Conservation (phyloP, 139 green algal genomes). For the Picochlorum sp. region DNA sequence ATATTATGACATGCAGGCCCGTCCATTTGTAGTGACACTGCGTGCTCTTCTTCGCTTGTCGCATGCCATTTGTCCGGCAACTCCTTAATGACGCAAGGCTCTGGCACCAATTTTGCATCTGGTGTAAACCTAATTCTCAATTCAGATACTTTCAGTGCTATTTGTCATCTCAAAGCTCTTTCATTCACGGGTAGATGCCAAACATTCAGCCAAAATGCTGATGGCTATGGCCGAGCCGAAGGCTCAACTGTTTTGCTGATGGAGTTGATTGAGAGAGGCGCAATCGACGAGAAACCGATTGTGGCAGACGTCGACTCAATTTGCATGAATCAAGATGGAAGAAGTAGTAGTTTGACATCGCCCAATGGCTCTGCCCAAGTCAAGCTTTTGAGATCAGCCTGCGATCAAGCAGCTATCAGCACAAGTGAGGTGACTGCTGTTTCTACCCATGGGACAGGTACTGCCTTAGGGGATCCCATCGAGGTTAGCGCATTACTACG, state of each 20-base stretch:
- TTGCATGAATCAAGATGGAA: constrained; percentile 82
- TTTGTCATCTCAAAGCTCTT: constrained; percentile 41
- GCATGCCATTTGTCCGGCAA: constrained; percentile 24
- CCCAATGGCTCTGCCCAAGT: constrained; percentile 66
- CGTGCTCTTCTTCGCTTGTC: constrained; percentile 50
- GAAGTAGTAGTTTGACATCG: constrained; percentile 72
- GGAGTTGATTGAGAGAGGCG: neutral
- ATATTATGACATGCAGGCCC: constrained; percentile 24
- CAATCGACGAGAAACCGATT: neutral
- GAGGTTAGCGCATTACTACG: constrained; percentile 23
- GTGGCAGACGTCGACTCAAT: constrained; percentile 36
- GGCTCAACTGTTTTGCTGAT: constrained; percentile 18
- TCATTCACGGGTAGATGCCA: constrained; percentile 40
- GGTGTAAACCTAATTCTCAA: constrained; percentile 35
- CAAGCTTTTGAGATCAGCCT: constrained; percentile 36
- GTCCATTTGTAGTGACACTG: constrained; percentile 45
- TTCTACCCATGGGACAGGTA: constrained; percentile 42
- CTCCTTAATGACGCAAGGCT: constrained; percentile 13
- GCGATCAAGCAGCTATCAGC: constrained; percentile 22
- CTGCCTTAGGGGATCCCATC: constrained; percentile 39
- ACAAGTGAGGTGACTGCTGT: neutral
- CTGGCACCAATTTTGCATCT: constrained; percentile 11
- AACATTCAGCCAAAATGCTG: constrained; percentile 41
- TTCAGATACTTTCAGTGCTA: constrained; percentile 13
- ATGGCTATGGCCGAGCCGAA: constrained; percentile 56